Evolutionary conservation across 257 asterid species (phyloP), one percentile per base, ranked within the genome.

Genomic region (Solanum acaule): DNA sequence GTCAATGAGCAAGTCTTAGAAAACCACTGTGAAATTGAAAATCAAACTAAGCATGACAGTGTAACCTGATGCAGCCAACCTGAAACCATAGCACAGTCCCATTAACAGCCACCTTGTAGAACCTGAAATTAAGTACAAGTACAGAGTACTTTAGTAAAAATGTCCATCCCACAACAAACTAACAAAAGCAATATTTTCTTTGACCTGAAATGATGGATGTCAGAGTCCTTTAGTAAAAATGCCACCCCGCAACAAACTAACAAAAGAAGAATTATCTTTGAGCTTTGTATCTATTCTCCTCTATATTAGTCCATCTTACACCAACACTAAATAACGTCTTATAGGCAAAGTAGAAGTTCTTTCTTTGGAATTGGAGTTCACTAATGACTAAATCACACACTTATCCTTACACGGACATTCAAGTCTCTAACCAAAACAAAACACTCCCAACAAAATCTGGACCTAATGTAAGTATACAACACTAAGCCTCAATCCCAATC

Each of bases 31-130:
- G n/a, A 9, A 59, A 71, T 23, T 67, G 75, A 77, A 29, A 89
- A 37, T 65, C 14, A 65, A 76, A 89, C 86, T 49, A 81, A 29
- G 68, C 34, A 86, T 88, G 83, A 92, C 76, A 93, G 87, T 79
- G 95, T 94, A 89, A 94, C 98, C 98, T 94, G 97, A 92, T 90
- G 91, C 90, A 90, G 96, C 97, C 93, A 96, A 97, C 99, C 98
- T 96, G 98, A 97, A 97, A 96, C 98, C 97, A 94, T 44, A 97
- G 94, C 95, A 94, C 94, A 27, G 94, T 92, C 93, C 93, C 98
- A 93, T 97, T 97, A 38, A 89, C 96, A 86, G 93, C 95, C 91
- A 96, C 98, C 93, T 92, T 95, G 93, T 96, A 96, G 91, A 95
- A 96, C 96, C 99, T 96, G 90, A 84, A 88, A 89, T 72, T 37